Conservation (phyloP, 2,329 filamentous ascomycete genomes). For the Fusarium albidum region DNA sequence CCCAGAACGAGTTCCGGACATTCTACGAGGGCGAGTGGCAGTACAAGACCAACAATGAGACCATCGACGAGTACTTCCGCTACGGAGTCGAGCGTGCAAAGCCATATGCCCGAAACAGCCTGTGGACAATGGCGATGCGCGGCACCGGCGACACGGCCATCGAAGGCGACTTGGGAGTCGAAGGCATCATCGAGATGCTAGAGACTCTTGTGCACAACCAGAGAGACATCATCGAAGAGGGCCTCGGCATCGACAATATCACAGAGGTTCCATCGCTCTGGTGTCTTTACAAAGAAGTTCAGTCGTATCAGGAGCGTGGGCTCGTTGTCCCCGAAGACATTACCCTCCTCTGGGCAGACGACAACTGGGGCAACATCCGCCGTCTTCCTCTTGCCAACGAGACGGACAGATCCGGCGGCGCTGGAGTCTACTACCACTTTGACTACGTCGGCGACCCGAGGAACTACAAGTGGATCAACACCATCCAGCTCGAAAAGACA, state of each 20-base stretch:
- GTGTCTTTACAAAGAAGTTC: slow-evolving; percentile 73
- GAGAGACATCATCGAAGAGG: slow-evolving; percentile 48
- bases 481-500: slow-evolving; percentile 40
- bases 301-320: slow-evolving; percentile 67
- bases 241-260: slow-evolving; percentile 14
- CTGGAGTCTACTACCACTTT: slow-evolving; percentile 68
- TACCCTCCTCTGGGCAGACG: slow-evolving; percentile 69
- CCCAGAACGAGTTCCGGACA: slow-evolving; percentile 63
- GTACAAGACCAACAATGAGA: slow-evolving; percentile 74
- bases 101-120: slow-evolving; percentile 68
- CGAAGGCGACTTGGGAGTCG: slow-evolving; percentile 56
- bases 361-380: slow-evolving; percentile 69
- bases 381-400: slow-evolving; percentile 65
- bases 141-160: slow-evolving; percentile 72
- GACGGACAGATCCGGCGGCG: slow-evolving; percentile 60
- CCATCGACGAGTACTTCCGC: slow-evolving; percentile 72
- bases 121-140: slow-evolving; percentile 76
- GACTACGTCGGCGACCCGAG: slow-evolving; percentile 70
- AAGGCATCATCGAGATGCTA: slow-evolving; percentile 51
- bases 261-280: slow-evolving; percentile 57
- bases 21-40: slow-evolving; percentile 71
- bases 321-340: slow-evolving; percentile 69
- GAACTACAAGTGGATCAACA: slow-evolving; percentile 69
- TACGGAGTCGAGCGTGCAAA: slow-evolving; percentile 72
- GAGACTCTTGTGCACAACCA: slow-evolving; percentile 34